These are phyloP conservation scores for Kwoniella shandongensis DNA, from an alignment of 768 basidiomycete genomes.

Conservation along the genomic window DNA sequence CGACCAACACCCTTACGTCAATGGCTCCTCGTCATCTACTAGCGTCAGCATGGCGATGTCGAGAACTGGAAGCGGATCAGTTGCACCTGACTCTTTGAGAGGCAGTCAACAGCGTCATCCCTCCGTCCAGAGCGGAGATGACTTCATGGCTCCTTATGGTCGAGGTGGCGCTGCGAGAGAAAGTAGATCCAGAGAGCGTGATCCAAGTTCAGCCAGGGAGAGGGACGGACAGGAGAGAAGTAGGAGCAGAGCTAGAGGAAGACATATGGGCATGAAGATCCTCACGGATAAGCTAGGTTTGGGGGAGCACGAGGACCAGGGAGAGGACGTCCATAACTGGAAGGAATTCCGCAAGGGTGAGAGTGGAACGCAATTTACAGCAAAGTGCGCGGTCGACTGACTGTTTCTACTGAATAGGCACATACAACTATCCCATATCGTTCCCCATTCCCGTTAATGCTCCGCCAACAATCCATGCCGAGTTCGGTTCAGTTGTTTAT, in stretches of 20 bases:
- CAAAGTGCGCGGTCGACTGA: neutral
- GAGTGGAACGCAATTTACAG: neutral
- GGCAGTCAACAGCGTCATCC: neutral
- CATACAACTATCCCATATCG: constrained; percentile 90
- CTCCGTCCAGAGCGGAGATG: constrained; percentile 2
- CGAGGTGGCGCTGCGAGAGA: constrained; percentile 44
- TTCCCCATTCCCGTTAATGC: constrained; percentile 77
- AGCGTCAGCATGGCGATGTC: constrained; percentile 8
- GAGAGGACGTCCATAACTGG: constrained; percentile 59
- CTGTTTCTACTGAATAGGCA: constrained; percentile 59
- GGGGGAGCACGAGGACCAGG: constrained; percentile 45
- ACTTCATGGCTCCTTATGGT: constrained; percentile 41
- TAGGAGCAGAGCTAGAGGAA: constrained; percentile 49
- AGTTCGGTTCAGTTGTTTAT: constrained; percentile 77
- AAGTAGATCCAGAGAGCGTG: constrained; percentile 20
- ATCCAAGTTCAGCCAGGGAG: constrained; percentile 3
- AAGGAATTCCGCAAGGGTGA: constrained; percentile 83
- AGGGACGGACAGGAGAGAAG: constrained; percentile 35
- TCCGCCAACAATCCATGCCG: constrained; percentile 73
- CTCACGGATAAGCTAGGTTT: constrained; percentile 45
- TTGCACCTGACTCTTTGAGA: constrained; percentile 3
- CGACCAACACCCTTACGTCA: constrained; percentile 5
- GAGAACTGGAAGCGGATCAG: constrained; percentile 15
- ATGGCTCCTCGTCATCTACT: constrained; percentile 1
- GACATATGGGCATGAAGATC: constrained; percentile 53